phyloP scores from a whole-genome alignment of 1,284 basidiomycete species.

The Coriolopsis trogii region DNA sequence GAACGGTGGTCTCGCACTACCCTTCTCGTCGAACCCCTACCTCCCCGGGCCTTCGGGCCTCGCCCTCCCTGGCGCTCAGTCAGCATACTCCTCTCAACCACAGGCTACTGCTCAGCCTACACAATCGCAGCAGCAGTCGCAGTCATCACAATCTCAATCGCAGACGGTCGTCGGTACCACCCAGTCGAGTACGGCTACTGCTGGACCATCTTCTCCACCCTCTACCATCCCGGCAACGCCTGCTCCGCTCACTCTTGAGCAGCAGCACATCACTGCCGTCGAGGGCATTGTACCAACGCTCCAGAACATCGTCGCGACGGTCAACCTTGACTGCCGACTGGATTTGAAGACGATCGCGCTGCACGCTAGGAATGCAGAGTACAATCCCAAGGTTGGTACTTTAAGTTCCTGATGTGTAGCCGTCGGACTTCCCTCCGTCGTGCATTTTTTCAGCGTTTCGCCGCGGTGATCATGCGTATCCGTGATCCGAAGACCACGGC shows the following conservation, averaged over 20 bases:
- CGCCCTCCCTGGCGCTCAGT: constrained; percentile 44
- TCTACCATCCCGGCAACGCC: constrained; percentile 60
- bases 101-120: constrained; percentile 27
- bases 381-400: constrained; percentile 97
- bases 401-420: constrained; percentile 48
- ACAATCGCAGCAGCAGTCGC: constrained; percentile 31
- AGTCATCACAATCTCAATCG: constrained; percentile 30
- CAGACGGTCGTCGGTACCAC: constrained; percentile 30
- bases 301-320: constrained; percentile 99
- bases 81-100: constrained; percentile 35
- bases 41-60: constrained; percentile 41
- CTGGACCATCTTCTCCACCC: constrained; percentile 56
- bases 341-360: constrained; percentile 99
- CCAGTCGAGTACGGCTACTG: constrained; percentile 31
- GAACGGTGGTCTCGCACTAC: constrained; percentile 49
- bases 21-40: constrained; percentile 50
- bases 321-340: constrained; percentile 96
- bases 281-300: constrained; percentile 94
- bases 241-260: constrained; percentile 77
- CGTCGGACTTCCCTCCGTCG: constrained; percentile 65
- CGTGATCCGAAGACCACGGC: constrained; percentile 99
- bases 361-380: constrained; percentile 98
- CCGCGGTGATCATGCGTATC: constrained; percentile 99
- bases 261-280: constrained; percentile 91
- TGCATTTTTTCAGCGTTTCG: constrained; percentile 84